phyloP scores from a whole-genome alignment of 768 basidiomycete species.

The Thelephora aurantiotincta region DNA sequence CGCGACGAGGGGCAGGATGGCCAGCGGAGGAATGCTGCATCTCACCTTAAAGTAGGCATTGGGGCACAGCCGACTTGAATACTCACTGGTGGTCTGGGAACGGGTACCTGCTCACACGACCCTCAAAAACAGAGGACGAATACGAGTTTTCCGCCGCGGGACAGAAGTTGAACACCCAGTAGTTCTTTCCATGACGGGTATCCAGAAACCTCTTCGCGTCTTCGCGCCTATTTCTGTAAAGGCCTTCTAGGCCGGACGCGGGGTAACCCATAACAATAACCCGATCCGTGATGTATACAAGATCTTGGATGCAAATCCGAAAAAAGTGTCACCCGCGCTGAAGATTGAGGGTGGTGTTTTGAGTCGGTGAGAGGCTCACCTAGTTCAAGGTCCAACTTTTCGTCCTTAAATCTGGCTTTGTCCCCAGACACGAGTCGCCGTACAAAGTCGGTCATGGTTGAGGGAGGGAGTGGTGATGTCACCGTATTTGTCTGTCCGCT shows the following conservation, averaged over 20 bases:
- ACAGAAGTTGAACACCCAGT: conserved; percentile 85
- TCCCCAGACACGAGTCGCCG: conserved; percentile 68
- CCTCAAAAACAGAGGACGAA: conserved; percentile 48
- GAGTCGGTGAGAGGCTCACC: conserved; percentile 24
- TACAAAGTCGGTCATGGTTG: conserved; percentile 46
- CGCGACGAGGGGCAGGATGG: conserved; percentile 56
- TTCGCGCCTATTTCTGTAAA: conserved; percentile 68
- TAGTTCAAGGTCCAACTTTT: conserved; percentile 52
- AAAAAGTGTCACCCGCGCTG: background rate
- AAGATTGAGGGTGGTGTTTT: conserved; percentile 1
- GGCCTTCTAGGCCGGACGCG: conserved; percentile 59
- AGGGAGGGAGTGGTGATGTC: background rate
- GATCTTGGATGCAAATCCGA: conserved; percentile 19
- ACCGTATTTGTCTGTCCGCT: too few relatives aligned
- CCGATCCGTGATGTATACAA: conserved; percentile 59
- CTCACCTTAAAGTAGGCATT: too few relatives aligned
- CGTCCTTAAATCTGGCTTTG: conserved; percentile 67
- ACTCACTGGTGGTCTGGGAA: conserved; percentile 86
- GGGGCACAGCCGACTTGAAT: background rate
- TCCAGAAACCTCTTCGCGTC: conserved; percentile 70
- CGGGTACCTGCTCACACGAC: conserved; percentile 71
- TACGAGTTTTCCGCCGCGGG: conserved; percentile 74
- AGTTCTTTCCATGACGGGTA: conserved; percentile 58
- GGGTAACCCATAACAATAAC: conserved; percentile 80
- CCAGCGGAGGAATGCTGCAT: conserved; percentile 59